Conservation (phyloP, 305 asterid species). For the Solanum chacoense region DNA sequence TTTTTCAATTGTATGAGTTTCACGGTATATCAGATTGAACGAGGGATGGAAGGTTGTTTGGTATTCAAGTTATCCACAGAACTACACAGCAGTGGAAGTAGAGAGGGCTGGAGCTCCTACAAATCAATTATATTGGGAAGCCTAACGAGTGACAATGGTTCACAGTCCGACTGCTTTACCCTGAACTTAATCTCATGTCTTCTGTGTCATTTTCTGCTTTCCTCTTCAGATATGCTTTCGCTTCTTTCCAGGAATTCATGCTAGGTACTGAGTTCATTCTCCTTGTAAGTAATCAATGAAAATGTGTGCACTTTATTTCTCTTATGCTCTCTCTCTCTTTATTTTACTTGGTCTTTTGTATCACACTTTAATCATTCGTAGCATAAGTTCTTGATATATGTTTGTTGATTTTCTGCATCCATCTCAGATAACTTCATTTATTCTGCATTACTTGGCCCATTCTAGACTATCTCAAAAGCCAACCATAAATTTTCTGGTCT, state of each 20-base stretch:
- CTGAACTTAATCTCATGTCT: neutral
- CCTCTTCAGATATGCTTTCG: neutral
- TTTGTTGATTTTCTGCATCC: neutral
- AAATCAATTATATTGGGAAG: neutral
- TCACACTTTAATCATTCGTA: neutral
- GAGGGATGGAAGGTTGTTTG: neutral
- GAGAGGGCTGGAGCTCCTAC: neutral
- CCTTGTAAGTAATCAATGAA: neutral
- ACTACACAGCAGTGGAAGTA: neutral
- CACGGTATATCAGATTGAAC: neutral
- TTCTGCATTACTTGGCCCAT: neutral
- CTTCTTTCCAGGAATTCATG: neutral
- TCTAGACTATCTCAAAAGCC: neutral
- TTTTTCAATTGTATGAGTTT: neutral
- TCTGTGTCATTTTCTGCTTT: neutral
- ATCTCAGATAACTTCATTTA: neutral
- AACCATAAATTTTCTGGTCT: neutral
- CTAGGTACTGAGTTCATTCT: neutral
- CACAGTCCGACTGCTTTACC: neutral
- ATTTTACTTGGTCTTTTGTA: neutral
- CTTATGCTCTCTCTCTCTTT: neutral
- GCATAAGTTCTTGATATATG: neutral
- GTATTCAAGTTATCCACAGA: neutral
- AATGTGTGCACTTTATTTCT: neutral
- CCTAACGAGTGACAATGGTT: neutral